Evolutionary conservation across 371 early-diverging fungal genomes (phyloP), one percentile per base, ranked within the genome.

Genomic region (Rhizopus stolonifer): DNA sequence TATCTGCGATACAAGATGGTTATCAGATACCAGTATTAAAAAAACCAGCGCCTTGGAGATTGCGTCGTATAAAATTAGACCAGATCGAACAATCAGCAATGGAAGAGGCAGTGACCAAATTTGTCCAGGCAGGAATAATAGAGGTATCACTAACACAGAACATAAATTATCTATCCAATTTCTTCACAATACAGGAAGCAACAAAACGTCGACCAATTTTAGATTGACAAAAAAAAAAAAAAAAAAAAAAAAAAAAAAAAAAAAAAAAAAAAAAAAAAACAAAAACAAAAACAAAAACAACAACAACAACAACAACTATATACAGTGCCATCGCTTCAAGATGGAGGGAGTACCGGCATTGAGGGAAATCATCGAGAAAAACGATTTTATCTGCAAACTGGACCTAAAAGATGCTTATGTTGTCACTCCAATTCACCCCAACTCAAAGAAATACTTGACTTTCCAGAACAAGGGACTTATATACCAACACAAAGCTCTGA

Each of bases 301-400:
- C n/a, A n/a, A n/a, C n/a, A n/a, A n/a, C n/a, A n/a, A 46, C 9
- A 51, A 51, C 46, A 22, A 19, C 14, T 51, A 13, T n/a, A 46
- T 57, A 0, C 58, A 51, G 17, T 11, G 8, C 26, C 23, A 38
- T 19, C 58, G 51, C 23, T 57, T 51, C 52, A 57, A 46, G 14
- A 54, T 54, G 54, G 54, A 54, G 15, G 54, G 54, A 2, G 39
- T 46, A 0, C 54, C 54, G 3, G 46, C 51, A 17, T n/a, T 50
- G 11, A 21, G 50, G 8, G 45, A 60, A 14, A 1, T 60, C 3
- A 49, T 53, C 0, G 49, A 60, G 13, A 14, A 15, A 26, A 48
- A n/a, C 34, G 53, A 58, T 36, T 44, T 22, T 5, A 47, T 58
- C 2, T 25, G 29, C 42, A 46, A 46, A 29, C 31, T n/a, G n/a